phyloP scores from a whole-genome alignment of 805 yeast species.

The Saitoella complicata region DNA sequence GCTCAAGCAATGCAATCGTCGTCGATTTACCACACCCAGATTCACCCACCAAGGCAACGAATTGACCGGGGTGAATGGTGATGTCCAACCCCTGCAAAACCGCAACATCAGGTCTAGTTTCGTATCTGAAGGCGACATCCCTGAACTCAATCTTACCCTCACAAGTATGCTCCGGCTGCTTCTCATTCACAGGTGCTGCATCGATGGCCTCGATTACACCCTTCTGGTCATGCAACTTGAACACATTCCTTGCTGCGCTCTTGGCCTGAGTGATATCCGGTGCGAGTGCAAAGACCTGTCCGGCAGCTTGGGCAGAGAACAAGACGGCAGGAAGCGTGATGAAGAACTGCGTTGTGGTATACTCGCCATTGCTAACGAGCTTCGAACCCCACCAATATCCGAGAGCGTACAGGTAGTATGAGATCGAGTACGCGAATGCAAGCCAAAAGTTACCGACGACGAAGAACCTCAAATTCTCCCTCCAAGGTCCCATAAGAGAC shows the following conservation, averaged over 20 bases:
- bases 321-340: constrained; percentile 23
- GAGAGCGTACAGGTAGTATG: constrained; percentile 14
- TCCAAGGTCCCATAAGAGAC: constrained; percentile 9
- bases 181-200: constrained; percentile 17
- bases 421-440: neutral
- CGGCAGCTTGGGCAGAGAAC: constrained; percentile 27
- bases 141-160: constrained; percentile 38
- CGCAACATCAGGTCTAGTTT: constrained; percentile 35
- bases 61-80: constrained; percentile 31
- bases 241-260: constrained; percentile 21
- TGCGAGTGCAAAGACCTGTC: constrained; percentile 23
- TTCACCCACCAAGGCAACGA: constrained; percentile 50
- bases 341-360: constrained; percentile 21
- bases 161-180: constrained; percentile 11
- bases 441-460: neutral
- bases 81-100: constrained; percentile 38
- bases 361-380: constrained; percentile 17
- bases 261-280: constrained; percentile 28
- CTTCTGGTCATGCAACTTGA: constrained; percentile 16
- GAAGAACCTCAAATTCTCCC: neutral
- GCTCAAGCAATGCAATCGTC: constrained; percentile 35
- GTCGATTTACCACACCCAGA: constrained; percentile 51
- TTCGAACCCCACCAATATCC: constrained; percentile 28
- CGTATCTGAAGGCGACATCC: constrained; percentile 49
- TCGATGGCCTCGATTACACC: constrained; percentile 22